Conservation (phyloP, 2,329 filamentous ascomycete genomes). For the Aspergillus chevalieri region DNA sequence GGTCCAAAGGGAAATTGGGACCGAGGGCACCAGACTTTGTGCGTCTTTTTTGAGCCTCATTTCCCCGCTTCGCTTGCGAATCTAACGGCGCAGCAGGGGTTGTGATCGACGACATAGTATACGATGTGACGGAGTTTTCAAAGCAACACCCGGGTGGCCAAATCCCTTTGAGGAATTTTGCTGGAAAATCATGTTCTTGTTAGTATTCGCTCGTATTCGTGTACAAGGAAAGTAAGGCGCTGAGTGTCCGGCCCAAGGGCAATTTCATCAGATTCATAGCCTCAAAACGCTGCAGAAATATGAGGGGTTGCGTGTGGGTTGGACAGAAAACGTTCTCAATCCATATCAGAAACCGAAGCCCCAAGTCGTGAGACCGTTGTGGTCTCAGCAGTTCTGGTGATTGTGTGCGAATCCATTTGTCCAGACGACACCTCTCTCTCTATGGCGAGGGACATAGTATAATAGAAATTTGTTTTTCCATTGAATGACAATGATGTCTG, state of each 20-base stretch:
- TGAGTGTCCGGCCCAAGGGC: neutral
- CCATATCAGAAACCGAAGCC: neutral
- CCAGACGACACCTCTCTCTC: too few relatives aligned
- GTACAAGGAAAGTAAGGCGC: neutral
- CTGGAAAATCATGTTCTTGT: constrained; percentile 1
- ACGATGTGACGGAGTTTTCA: neutral
- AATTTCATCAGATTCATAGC: neutral
- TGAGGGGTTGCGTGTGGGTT: neutral
- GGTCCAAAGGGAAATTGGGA: too few relatives aligned
- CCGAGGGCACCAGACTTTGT: too few relatives aligned
- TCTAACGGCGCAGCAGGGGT: neutral
- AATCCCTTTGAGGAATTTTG: neutral
- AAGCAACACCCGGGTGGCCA: neutral
- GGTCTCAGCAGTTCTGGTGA: too few relatives aligned
- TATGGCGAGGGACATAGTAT: too few relatives aligned
- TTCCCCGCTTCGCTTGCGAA: neutral
- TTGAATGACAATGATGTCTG: too few relatives aligned
- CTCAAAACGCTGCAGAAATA: neutral
- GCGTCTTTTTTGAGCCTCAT: too few relatives aligned
- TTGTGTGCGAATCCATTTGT: too few relatives aligned
- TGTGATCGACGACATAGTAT: constrained; percentile 1
- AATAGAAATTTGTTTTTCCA: too few relatives aligned
- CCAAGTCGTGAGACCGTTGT: too few relatives aligned
- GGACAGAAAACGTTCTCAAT: neutral
- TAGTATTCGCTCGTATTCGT: neutral